A percentile compares a stretch with the other conserved stretches of the same genome.
phyloP scores from a whole-genome alignment of 2,329 filamentous ascomycete species.

The Fusarium graminum region DNA sequence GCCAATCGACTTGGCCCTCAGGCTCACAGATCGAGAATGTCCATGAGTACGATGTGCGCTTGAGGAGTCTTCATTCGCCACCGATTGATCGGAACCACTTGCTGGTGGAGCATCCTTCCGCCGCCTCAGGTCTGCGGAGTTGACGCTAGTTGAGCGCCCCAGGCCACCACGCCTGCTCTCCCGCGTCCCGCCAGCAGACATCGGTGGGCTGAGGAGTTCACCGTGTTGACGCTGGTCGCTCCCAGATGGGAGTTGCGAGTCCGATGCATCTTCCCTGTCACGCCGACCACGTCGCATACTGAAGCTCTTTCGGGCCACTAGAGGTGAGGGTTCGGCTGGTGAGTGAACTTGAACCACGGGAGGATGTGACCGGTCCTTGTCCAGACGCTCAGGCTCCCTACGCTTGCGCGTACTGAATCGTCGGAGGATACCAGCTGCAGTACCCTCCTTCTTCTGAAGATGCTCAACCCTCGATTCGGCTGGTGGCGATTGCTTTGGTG shows the following conservation, averaged over 20 bases:
- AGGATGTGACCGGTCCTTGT: constrained; percentile 76
- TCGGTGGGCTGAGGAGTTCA: constrained; percentile 81
- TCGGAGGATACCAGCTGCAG: constrained; percentile 84
- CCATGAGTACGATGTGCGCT: constrained; percentile 65
- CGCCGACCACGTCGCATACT: constrained; percentile 76
- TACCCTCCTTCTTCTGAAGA: constrained; percentile 84
- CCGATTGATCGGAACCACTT: constrained; percentile 83
- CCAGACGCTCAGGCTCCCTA: constrained; percentile 73
- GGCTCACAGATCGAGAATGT: constrained; percentile 71
- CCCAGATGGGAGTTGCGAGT: constrained; percentile 64
- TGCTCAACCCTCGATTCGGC: constrained; percentile 71
- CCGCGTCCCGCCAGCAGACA: constrained; percentile 68
- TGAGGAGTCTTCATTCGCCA: constrained; percentile 64
- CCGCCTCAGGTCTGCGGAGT: constrained; percentile 83
- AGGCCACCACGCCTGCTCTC: constrained; percentile 74
- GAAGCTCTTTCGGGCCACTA: constrained; percentile 84
- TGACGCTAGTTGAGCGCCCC: constrained; percentile 91
- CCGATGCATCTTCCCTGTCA: constrained; percentile 65
- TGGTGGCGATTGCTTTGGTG: constrained; percentile 52
- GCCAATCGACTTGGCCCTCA: constrained; percentile 87
- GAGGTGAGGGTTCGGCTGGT: constrained; percentile 71
- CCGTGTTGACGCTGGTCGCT: constrained; percentile 79
- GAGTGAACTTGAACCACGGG: constrained; percentile 83
- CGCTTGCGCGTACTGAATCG: constrained; percentile 90
- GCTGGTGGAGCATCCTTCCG: constrained; percentile 79